These are phyloP conservation scores for Aspergillus sp. DNA, from an alignment of 2,329 filamentous ascomycete species.

Conservation along the genomic window DNA sequence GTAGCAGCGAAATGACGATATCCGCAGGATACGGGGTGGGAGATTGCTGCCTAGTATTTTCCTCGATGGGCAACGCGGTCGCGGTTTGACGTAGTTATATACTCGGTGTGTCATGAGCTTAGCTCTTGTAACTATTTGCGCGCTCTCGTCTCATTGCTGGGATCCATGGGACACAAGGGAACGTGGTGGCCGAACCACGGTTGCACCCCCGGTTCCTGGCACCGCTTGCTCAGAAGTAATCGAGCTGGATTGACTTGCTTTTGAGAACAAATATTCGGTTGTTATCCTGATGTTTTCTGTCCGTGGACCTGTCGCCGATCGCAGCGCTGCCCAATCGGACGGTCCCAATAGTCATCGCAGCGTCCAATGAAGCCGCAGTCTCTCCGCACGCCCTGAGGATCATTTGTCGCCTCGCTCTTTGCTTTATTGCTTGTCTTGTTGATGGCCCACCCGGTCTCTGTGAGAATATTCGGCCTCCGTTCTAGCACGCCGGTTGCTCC, in stretches of 20 bases:
- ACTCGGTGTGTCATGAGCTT: too few relatives aligned
- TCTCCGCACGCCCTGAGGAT: not conserved
- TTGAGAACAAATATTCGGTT: not conserved
- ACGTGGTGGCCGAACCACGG: not conserved
- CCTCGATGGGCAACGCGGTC: too few relatives aligned
- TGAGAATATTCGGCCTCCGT: not conserved
- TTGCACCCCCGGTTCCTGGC: not conserved
- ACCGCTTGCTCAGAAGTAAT: not conserved
- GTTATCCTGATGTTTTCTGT: not conserved
- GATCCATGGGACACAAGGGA: not conserved
- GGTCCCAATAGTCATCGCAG: not conserved
- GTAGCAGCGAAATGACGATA: too few relatives aligned
- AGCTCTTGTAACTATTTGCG: too few relatives aligned
- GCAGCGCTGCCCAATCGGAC: not conserved
- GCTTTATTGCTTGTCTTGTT: not conserved
- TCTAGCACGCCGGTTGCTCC: too few relatives aligned
- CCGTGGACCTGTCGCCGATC: not conserved
- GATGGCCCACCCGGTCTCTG: not conserved
- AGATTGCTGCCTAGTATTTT: too few relatives aligned
- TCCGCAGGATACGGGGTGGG: too few relatives aligned
- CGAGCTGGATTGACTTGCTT: not conserved
- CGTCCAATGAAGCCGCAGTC: not conserved
- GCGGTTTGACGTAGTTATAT: too few relatives aligned
- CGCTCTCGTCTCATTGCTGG: not conserved
- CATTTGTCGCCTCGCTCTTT: not conserved